Evolutionary conservation across 164 flowering plant species (phyloP), one percentile per base, ranked within the genome.

Genomic region (Chloranthus sessilifolius): DNA sequence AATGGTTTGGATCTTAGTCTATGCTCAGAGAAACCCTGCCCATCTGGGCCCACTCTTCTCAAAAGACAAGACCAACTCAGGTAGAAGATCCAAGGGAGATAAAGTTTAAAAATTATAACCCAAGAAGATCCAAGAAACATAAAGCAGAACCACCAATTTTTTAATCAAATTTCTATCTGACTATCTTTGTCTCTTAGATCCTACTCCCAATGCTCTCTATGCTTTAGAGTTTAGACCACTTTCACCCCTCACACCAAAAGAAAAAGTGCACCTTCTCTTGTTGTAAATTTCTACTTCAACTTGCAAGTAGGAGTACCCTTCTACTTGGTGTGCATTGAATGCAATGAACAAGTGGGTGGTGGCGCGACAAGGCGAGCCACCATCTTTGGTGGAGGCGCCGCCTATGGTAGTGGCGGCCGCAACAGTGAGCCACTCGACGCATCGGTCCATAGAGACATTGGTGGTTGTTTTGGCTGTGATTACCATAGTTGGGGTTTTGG

Each of bases 381-480:
- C 33, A 27, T 25, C 15, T n/a, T 12, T 27, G 17, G 34, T 27
- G 19, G 50, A 53, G 41, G 22, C 68, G 23, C 66, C 72, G 11
- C 69, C 69, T n/a, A n/a, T n/a, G n/a, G n/a, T n/a, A n/a, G n/a
- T n/a, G 2, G 4, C 30, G 19, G 50, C 21, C 19, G 67, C 8
- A 41, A 46, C 19, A n/a, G 27, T 60, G 2, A 47, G 65, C 16
- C 71, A 40, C 50, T 67, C 75, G 7, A 30, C 78, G 0, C 79
- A 61, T 43, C 48, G 72, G 17, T 87, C 96, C 2, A 74, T 87
- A 5, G 83, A 79, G 67, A 83, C 96, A 1, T 69, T 87, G 39
- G 71, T 84, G 47, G 88, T 80, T 22, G 88, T 87, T 20, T 28
- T 87, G 16, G 96, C 96, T 0, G 89, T 59, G 53, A 87, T 87